Percentiles rank a stretch among this genome's conserved stretches.
Evolutionary conservation across 2,329 filamentous ascomycete genomes (phyloP).

Genomic region (Fusarium tupiense): DNA sequence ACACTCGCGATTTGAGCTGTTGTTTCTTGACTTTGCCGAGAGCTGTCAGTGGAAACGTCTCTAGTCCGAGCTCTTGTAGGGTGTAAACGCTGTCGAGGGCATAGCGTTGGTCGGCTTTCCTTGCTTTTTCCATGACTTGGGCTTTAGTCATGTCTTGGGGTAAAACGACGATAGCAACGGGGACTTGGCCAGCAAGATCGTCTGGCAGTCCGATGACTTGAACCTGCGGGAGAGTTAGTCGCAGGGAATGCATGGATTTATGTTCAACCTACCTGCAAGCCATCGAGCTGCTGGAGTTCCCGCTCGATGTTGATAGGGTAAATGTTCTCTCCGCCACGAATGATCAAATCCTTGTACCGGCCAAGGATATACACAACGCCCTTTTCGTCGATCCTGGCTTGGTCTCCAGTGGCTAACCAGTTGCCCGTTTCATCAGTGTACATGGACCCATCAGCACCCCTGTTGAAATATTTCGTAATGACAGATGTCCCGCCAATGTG

Average conservation of each 20-base stretch:
- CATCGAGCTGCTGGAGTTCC: conserved; percentile 48
- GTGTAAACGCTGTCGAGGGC: conserved; percentile 53
- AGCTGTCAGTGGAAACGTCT: conserved; percentile 52
- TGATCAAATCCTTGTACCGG: conserved; percentile 58
- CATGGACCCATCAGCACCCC: conserved; percentile 43
- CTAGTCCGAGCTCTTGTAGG: conserved; percentile 52
- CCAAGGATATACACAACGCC: conserved; percentile 53
- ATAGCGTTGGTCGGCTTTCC: conserved; percentile 50
- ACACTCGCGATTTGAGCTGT: conserved; percentile 44
- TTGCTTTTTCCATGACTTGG: conserved; percentile 45
- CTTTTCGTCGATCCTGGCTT: conserved; percentile 50
- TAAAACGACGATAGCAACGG: conserved; percentile 55
- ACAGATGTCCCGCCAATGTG: conserved; percentile 52
- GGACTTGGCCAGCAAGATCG: conserved; percentile 58
- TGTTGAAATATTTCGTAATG: conserved; percentile 48
- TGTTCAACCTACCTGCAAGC: conserved; percentile 39
- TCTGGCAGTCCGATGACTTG: conserved; percentile 57
- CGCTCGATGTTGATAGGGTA: conserved; percentile 51
- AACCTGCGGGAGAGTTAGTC: conserved; percentile 36
- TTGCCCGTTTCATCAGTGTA: conserved; percentile 48
- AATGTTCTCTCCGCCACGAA: conserved; percentile 57
- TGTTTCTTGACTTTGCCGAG: conserved; percentile 58
- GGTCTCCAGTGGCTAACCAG: conserved; percentile 55
- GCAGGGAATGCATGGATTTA: neutral
- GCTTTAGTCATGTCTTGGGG: conserved; percentile 46